phyloP scores from a whole-genome alignment of 768 basidiomycete genomes.

The Serendipita sp. region DNA sequence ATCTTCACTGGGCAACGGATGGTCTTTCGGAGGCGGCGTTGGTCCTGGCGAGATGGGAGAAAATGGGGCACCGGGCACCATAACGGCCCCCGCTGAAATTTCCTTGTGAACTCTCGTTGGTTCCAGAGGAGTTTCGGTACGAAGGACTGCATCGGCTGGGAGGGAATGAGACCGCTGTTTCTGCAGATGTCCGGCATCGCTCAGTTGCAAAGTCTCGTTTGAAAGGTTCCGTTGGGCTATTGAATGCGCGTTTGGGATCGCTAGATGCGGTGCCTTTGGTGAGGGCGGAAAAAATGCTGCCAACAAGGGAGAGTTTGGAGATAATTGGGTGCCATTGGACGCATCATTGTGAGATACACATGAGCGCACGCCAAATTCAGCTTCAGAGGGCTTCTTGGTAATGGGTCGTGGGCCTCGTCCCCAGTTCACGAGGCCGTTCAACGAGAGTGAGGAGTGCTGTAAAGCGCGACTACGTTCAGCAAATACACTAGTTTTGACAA shows the following conservation, averaged over 20 bases:
- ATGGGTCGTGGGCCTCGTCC: neutral
- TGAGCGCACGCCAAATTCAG: slow-evolving; percentile 3
- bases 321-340: neutral
- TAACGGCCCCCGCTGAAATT: neutral
- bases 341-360: slow-evolving; percentile 5
- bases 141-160: neutral
- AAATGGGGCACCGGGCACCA: neutral
- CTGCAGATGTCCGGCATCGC: neutral
- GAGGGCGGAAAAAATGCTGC: neutral
- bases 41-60: neutral
- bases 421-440: slow-evolving; percentile 6
- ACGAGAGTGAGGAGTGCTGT: slow-evolving; percentile 1
- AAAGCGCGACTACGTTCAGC: neutral
- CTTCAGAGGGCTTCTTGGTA: slow-evolving; percentile 3
- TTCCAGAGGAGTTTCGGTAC: neutral
- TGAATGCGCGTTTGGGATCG: neutral
- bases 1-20: neutral
- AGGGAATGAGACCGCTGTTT: neutral
- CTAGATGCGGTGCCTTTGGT: neutral
- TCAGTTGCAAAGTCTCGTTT: neutral
- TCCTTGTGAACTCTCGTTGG: neutral
- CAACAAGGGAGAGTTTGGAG: neutral
- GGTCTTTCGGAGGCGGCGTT: neutral
- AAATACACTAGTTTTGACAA: neutral
- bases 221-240: neutral